Percentiles rank a stretch among this genome's conserved stretches.
Conservation (phyloP, 2,329 filamentous ascomycete genomes). For the Peltaster fructicola region DNA sequence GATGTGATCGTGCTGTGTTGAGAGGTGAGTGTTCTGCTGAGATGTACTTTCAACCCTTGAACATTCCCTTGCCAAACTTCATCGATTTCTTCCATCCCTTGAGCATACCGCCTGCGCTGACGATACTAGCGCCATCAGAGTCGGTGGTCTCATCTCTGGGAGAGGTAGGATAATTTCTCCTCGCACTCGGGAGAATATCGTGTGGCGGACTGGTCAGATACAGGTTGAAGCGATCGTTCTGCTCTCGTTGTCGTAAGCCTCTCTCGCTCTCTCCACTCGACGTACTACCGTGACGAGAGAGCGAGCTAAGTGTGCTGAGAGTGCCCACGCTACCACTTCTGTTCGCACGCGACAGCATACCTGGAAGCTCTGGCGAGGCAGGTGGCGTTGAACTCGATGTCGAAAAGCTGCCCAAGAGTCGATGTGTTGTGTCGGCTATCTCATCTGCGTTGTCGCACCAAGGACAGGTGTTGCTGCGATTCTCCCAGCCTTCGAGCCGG, state of each 20-base stretch:
- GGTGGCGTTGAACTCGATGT: slow-evolving; percentile 15
- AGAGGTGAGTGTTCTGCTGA: too few relatives aligned
- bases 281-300: slow-evolving; percentile 14
- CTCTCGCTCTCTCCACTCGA: slow-evolving; percentile 13
- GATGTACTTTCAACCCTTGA: slow-evolving; percentile 9
- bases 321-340: slow-evolving; percentile 12
- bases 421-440: slow-evolving; percentile 26
- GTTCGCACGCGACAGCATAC: slow-evolving; percentile 3
- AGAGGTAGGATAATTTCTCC: slow-evolving; percentile 17
- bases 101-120: slow-evolving; percentile 4
- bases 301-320: slow-evolving; percentile 9
- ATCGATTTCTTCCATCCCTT: slow-evolving; percentile 11
- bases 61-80: slow-evolving; percentile 9
- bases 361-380: slow-evolving; percentile 4
- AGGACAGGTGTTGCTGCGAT: slow-evolving; percentile 28
- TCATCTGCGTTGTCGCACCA: slow-evolving; percentile 21
- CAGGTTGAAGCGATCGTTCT: slow-evolving; percentile 18
- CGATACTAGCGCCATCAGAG: slow-evolving; percentile 4
- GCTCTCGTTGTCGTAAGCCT: slow-evolving; percentile 15
- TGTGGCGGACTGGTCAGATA: slow-evolving; percentile 17
- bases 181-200: slow-evolving; percentile 16
- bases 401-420: slow-evolving; percentile 29
- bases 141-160: neutral
- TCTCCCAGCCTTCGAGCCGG: slow-evolving; percentile 32
- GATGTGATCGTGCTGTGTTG: too few relatives aligned